Evolutionary conservation across 768 basidiomycete species (phyloP).

Genomic region (Macrolepiota albuminosa): DNA sequence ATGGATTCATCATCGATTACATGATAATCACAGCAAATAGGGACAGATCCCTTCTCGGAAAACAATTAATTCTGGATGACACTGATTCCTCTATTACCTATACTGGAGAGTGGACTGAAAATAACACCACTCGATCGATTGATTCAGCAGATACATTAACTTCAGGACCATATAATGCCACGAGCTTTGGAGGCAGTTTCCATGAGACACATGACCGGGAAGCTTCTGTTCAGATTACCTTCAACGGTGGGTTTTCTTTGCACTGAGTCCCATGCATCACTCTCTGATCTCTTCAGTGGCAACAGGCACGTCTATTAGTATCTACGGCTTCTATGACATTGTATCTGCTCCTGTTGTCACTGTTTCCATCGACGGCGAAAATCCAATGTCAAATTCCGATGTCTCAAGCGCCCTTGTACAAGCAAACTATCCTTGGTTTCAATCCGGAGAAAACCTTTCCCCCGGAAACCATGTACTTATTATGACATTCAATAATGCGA

Average conservation of each 20-base stretch:
- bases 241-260: not conserved
- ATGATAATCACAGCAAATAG: not conserved
- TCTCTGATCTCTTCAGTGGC: not conserved
- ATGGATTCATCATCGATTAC: not conserved
- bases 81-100: not conserved
- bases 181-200: not conserved
- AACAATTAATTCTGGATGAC: not conserved
- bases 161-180: not conserved
- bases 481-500: not conserved
- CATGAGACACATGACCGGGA: not conserved
- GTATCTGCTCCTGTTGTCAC: not conserved
- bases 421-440: not conserved
- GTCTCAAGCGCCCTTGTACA: not conserved
- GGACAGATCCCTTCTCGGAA: not conserved
- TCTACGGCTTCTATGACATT: not conserved
- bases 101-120: not conserved
- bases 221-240: not conserved
- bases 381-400: not conserved
- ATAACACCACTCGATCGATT: not conserved
- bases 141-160: too few relatives aligned
- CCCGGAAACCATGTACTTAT: not conserved
- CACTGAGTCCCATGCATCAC: not conserved
- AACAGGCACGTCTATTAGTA: not conserved
- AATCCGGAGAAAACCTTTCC: not conserved
- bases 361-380: not conserved